Evolutionary conservation across 1,139 yeast species (phyloP).

Genomic region (Suhomyces kunorum): DNA sequence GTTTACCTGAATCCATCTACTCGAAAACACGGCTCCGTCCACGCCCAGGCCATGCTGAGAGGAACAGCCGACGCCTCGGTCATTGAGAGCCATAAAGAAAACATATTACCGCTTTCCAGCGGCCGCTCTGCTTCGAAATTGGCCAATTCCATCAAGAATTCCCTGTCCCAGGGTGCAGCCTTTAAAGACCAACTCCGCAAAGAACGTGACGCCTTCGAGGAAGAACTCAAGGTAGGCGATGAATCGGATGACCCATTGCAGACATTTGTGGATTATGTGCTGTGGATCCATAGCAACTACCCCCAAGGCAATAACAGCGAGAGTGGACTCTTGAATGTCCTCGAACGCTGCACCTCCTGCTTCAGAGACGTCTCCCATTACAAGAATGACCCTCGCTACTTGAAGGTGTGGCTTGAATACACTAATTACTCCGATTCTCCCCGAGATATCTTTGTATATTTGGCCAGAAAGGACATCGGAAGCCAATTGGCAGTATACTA

Average conservation of each 20-base stretch:
- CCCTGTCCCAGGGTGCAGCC: conserved; percentile 19
- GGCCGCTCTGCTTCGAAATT: conserved; percentile 73
- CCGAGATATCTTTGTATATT: conserved; percentile 67
- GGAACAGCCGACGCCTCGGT: conserved; percentile 41
- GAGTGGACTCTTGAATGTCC: conserved; percentile 63
- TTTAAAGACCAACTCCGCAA: conserved; percentile 29
- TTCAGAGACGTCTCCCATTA: conserved; percentile 68
- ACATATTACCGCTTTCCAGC: conserved; percentile 64
- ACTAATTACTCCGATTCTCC: conserved; percentile 71
- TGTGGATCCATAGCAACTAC: conserved; percentile 66
- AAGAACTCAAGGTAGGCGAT: conserved; percentile 44
- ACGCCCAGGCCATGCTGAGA: background rate
- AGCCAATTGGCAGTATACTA: conserved; percentile 65
- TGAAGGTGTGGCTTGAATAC: conserved; percentile 79
- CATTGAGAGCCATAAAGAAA: conserved; percentile 77
- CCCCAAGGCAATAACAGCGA: conserved; percentile 70
- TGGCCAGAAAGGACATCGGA: conserved; percentile 78
- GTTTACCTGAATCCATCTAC: conserved; percentile 1
- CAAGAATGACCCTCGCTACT: conserved; percentile 78
- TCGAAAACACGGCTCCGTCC: background rate
- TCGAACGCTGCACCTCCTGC: conserved; percentile 72
- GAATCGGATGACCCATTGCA: conserved; percentile 84
- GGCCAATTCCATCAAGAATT: conserved; percentile 34
- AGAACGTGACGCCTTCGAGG: conserved; percentile 49
- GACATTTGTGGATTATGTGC: conserved; percentile 66